Base-by-base conservation (phyloP, 345 rosid genomes). In the Eucalyptus paniculata region DNA sequence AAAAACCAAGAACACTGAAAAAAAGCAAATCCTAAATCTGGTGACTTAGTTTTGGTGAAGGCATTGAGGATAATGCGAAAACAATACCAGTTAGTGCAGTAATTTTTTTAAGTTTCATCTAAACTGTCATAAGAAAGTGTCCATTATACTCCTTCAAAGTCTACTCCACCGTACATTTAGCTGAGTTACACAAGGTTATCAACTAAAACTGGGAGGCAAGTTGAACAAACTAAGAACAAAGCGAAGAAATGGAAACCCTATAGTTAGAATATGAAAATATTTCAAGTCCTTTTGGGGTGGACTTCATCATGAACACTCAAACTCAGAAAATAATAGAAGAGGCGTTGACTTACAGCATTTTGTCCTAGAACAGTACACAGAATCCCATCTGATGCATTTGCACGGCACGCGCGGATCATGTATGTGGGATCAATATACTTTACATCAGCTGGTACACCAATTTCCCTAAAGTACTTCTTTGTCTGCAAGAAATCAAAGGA, bases 341-440 rank as follows among this genome's bases (percentile, higher is more conserved):
- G 53, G 88, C 58, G 60, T 85, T 87, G 56, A 92, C 97, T 96
- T 87, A 97, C 99, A 47, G 99, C 99, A 92, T 98, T 98, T 94
- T 98, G 99, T 88, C 99, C 99, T 49, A 98, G 95, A 92, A 98
- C 98, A n/a, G 99, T 94, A 90, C 99, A 96, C 58, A 97, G 95
- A 89, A 98, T 98, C 89, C 99, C 97, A 92, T 98, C 99, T 51
- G 99, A 97, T 50, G 99, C 99, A 94, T 98, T 96, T 58, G 99
- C 99, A 88, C 99, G 97, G 89, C 95, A 93, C 13, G 99, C 99
- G 4, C 99, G 97, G 91, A 98, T 96, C 99, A 97, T 97, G 92
- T 98, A 97, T 86, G 99, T 98, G 86, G 99, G 99, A 93, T 97
- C 99, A 86, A 96, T 98, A 91, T 96, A 97, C 93, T 97, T 98